These are phyloP conservation scores for Lepidium africanum DNA, from an alignment of 345 rosid species.

Conservation along the genomic window DNA sequence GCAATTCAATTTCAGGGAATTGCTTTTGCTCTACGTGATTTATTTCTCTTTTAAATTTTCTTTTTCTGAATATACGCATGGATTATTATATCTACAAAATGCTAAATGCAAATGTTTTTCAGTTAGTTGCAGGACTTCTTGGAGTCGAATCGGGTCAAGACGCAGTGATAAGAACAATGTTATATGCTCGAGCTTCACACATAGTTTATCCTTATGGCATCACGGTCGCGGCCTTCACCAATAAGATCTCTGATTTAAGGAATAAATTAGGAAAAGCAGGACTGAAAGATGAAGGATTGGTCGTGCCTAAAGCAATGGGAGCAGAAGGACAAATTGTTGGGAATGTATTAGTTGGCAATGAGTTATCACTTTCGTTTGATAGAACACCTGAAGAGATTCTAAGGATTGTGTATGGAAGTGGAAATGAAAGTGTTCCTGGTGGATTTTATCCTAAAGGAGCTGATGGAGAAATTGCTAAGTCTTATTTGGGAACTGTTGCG, in stretches of 20 bases:
- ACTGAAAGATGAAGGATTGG: constrained; percentile 52
- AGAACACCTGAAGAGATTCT: constrained; percentile 56
- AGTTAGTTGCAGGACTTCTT: constrained; percentile 75
- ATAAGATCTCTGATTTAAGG: constrained; percentile 16
- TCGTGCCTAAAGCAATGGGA: constrained; percentile 31
- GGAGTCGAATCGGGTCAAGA: constrained; percentile 87
- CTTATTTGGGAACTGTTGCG: constrained; percentile 21
- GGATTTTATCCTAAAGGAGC: constrained; percentile 70
- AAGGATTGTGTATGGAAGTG: constrained; percentile 59
- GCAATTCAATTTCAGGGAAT: too few species aligned
- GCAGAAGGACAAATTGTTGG: constrained; percentile 45
- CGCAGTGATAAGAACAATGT: constrained; percentile 56
- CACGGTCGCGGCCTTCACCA: constrained; percentile 26
- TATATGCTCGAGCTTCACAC: constrained; percentile 32
- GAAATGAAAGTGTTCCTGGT: constrained; percentile 46
- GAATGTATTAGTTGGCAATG: constrained; percentile 55
- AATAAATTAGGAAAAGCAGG: constrained; percentile 26
- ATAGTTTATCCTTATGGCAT: constrained; percentile 31
- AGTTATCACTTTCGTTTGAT: constrained; percentile 37
- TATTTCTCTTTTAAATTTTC: not conserved
- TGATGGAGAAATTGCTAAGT: constrained; percentile 49
- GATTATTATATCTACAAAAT: not conserved
- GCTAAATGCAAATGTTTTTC: not conserved
- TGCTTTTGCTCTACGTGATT: too few species aligned
- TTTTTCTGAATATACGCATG: too few species aligned